Evolutionary conservation across 2,329 filamentous ascomycete species (phyloP).

Genomic region (Colletotrichum brevisporum): DNA sequence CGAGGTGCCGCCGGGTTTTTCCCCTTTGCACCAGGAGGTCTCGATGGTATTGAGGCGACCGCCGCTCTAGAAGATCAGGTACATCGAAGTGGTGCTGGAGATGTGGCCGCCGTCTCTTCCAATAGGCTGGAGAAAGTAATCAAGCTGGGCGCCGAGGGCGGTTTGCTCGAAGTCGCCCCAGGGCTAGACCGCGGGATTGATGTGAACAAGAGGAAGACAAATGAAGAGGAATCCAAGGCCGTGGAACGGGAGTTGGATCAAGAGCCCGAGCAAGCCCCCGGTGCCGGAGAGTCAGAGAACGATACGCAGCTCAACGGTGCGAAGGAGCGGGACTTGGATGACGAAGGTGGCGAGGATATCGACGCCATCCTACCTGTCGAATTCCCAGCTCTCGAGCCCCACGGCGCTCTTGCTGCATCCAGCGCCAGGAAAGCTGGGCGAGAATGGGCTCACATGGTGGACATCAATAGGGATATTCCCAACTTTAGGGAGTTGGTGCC

Average conservation of each 20-base stretch:
- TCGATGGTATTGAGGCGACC: conserved; percentile 88
- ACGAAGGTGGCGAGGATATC: conserved; percentile 74
- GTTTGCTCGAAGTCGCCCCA: conserved; percentile 85
- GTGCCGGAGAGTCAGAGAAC: conserved; percentile 46
- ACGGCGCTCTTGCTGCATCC: conserved; percentile 80
- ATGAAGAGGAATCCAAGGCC: conserved; percentile 62
- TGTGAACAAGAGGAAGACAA: conserved; percentile 72
- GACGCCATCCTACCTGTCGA: conserved; percentile 92
- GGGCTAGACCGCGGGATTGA: conserved; percentile 85
- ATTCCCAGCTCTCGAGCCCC: conserved; percentile 91
- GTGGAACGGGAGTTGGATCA: conserved; percentile 64
- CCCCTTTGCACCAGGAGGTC: conserved; percentile 90
- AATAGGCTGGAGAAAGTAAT: conserved; percentile 87
- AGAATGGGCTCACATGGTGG: conserved; percentile 99
- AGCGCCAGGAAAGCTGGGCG: conserved; percentile 80
- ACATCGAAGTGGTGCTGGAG: conserved; percentile 58
- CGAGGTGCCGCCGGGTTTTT: conserved; percentile 94
- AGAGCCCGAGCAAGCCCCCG: conserved; percentile 56
- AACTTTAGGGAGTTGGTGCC: conserved; percentile 95
- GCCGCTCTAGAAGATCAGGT: conserved; percentile 86
- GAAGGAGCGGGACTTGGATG: conserved; percentile 53
- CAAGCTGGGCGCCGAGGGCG: conserved; percentile 82
- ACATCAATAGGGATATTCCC: conserved; percentile 92
- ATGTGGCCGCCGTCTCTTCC: conserved; percentile 57
- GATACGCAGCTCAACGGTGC: conserved; percentile 43